phyloP scores from a whole-genome alignment of 2,329 filamentous ascomycete species.

The Ceratocystis huliohia region DNA sequence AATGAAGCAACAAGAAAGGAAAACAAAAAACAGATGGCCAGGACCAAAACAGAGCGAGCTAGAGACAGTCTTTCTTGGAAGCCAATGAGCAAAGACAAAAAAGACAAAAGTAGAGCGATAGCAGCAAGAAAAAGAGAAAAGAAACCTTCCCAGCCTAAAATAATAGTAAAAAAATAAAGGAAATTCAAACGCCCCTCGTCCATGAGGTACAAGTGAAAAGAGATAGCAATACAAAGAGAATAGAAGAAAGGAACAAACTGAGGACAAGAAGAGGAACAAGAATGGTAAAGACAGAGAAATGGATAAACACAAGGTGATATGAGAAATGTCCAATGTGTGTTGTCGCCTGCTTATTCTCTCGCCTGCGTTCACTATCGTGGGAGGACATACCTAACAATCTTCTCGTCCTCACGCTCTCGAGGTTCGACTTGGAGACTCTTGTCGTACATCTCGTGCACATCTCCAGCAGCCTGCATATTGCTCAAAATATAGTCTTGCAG shows the following conservation, averaged over 20 bases:
- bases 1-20: no score
- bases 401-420: conserved; percentile 93
- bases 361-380: conserved; percentile 16
- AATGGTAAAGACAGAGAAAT: background rate
- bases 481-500: conserved; percentile 92
- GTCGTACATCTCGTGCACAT: conserved; percentile 99
- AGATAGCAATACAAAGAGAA: conserved; percentile 6
- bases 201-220: background rate
- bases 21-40: background rate
- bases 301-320: background rate
- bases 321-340: background rate
- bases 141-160: background rate
- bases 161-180: background rate
- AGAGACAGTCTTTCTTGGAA: background rate
- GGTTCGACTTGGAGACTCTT: conserved; percentile 89
- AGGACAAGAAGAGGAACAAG: background rate
- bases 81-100: background rate
- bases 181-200: background rate
- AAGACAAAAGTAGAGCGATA: conserved; percentile 5
- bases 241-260: conserved; percentile 5
- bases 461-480: conserved; percentile 89
- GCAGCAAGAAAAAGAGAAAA: background rate
- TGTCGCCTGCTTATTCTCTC: background rate
- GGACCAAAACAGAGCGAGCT: conserved; percentile 4
- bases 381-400: conserved; percentile 82